These are phyloP conservation scores for Crithidia acanthocephali DNA, from an alignment of 208 protist genomes.

Conservation along the genomic window DNA sequence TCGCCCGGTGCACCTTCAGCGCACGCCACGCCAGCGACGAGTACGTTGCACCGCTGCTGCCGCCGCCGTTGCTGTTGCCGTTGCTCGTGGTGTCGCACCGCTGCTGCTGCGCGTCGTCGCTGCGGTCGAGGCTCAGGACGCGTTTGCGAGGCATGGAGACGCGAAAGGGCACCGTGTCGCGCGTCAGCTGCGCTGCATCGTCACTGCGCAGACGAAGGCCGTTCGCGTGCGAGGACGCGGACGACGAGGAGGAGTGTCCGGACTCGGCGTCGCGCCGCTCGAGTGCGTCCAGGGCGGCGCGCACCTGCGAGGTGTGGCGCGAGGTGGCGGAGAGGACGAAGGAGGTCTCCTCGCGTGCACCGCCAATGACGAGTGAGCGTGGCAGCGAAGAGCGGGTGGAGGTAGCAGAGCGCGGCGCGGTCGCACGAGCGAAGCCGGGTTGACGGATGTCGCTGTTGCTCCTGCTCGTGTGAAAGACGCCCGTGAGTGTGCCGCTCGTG, in stretches of 20 bases:
- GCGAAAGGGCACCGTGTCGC: slow-evolving; percentile 31
- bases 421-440: not conserved
- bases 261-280: not conserved
- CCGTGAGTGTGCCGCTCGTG: not conserved
- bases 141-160: slow-evolving; percentile 27
- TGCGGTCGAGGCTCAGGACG: slow-evolving; percentile 4
- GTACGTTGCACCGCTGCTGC: not conserved
- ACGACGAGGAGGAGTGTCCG: not conserved
- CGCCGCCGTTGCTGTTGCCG: not conserved
- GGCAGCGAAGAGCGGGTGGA: slow-evolving; percentile 4
- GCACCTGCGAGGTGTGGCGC: slow-evolving; percentile 6
- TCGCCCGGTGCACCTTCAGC: slow-evolving; percentile 15
- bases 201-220: slow-evolving; percentile 4
- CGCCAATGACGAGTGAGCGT: slow-evolving; percentile 13
- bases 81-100: not conserved
- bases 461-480: not conserved
- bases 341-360: not conserved
- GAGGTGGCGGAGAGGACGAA: not conserved
- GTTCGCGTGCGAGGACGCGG: not conserved
- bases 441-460: not conserved
- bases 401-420: slow-evolving; percentile 1
- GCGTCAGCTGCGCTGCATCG: slow-evolving; percentile 1
- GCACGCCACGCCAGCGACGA: slow-evolving; percentile 15
- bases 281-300: slow-evolving; percentile 4
- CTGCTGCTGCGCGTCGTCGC: not conserved